Base-by-base conservation (phyloP, 495 filamentous ascomycete species). In the Trichoderma orchidacearum region DNA sequence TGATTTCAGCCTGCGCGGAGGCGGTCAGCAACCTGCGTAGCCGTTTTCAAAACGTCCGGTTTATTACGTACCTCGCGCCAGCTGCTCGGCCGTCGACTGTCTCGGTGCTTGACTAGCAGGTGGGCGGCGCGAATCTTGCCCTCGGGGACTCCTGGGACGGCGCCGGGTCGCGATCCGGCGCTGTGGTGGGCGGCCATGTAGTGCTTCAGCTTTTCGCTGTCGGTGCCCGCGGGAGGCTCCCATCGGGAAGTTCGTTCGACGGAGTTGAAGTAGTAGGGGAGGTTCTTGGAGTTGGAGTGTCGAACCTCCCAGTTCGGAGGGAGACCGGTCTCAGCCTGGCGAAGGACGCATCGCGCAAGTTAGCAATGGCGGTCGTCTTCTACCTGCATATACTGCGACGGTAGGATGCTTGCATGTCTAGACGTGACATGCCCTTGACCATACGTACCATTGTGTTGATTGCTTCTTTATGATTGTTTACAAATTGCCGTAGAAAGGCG, bases 241-340 rank as follows among this genome's bases (percentile, higher is more conserved):
- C 93, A 98, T 68, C 86, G 80, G 53, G 93, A 97, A 62, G 85
- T 82, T 64, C 87, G 89, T 51, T 86, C 86, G 28, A 68, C 68
- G 27, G 85, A 70, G 71, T 95, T 93, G 85, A 95, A 97, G 73
- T 96, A 98, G 75, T 98, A 98, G 32, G 93, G 93, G 15, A 97
- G 86, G 70, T 93, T 94, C 74, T 95, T 97, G 68, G 88, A 91
- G 73, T 95, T 92, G 67, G 87, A 94, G 72, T 92, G 88, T 63
- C 90, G 88, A 64, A 97, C 89, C 72, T 95, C 90, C 93, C 93
- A 96, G 66, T 82, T 78, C 5, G 80, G 65, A 45, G 93, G 93
- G 55, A 98, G 82, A 65, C 93, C 93, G 61, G 86, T 84, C 41
- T 89, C 86, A 61, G 76, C 69, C 78, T 84, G 56, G 51, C 56